A percentile compares a stretch with the other conserved stretches of the same genome.
phyloP scores from a whole-genome alignment of 441 rosid genomes.

The Manihot esculenta region DNA sequence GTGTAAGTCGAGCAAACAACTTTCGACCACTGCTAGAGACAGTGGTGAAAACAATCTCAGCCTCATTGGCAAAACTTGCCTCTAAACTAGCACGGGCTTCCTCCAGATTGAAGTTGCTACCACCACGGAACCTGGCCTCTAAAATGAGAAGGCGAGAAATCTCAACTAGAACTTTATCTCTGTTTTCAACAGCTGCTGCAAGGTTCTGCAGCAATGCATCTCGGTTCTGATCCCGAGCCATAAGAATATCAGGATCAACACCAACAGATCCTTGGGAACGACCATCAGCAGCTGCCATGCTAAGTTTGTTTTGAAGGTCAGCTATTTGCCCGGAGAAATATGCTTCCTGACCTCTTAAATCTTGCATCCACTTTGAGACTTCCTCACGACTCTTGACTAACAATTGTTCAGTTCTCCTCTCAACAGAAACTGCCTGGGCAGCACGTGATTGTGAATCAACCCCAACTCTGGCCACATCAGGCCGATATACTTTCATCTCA shows the following conservation, averaged over 20 bases:
- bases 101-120: conserved; percentile 80
- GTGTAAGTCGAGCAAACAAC: conserved; percentile 95
- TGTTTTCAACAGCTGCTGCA: conserved; percentile 90
- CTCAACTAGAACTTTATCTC: conserved; percentile 95
- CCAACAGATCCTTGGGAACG: conserved; percentile 98
- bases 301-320: conserved; percentile 75
- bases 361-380: conserved; percentile 80
- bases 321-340: conserved; percentile 79
- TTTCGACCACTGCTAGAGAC: conserved; percentile 99
- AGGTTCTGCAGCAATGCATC: conserved; percentile 84
- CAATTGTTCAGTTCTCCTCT: conserved; percentile 93
- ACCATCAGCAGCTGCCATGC: conserved; percentile 65
- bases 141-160: conserved; percentile 93
- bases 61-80: conserved; percentile 99
- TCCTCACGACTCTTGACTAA: conserved; percentile 82
- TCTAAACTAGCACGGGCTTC: conserved; percentile 97
- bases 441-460: conserved; percentile 97
- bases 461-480: conserved; percentile 99
- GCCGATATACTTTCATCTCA: conserved; percentile 96
- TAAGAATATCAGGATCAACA: conserved; percentile 90
- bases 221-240: conserved; percentile 89
- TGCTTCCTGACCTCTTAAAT: conserved; percentile 71
- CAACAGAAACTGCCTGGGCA: conserved; percentile 99
- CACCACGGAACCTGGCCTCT: conserved; percentile 74
- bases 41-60: conserved; percentile 98